Percentiles rank a stretch among this genome's conserved stretches.
phyloP scores from a whole-genome alignment of 139 green algal genomes.

The Chara braunii region DNA sequence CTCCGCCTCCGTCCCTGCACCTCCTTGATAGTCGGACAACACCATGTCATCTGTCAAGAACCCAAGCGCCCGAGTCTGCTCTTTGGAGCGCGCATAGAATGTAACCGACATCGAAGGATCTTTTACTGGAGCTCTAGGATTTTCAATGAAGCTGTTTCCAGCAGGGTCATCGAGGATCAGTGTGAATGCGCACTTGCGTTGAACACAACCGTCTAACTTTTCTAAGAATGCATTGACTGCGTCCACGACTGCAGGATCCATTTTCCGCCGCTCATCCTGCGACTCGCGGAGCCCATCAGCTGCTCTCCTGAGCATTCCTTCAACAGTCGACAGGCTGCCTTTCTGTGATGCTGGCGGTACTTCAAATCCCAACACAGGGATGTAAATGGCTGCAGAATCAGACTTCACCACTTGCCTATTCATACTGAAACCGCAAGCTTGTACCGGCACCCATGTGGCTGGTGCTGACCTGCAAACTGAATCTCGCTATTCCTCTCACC shows the following conservation, averaged over 20 bases:
- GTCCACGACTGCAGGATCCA: conserved; percentile 39
- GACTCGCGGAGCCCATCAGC: conserved; percentile 34
- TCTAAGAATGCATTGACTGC: conserved; percentile 46
- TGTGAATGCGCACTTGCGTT: conserved; percentile 47
- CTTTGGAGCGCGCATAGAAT: too few species aligned
- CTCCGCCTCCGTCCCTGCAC: too few species aligned
- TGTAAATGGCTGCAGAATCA: conserved; percentile 41
- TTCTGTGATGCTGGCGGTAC: conserved; percentile 50
- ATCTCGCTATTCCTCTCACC: conserved; percentile 57
- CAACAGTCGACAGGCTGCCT: conserved; percentile 51
- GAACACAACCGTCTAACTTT: conserved; percentile 47
- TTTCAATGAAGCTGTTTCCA: conserved; percentile 57
- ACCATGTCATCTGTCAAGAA: too few species aligned
- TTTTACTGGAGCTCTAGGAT: conserved; percentile 22
- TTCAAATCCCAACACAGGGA: conserved; percentile 64
- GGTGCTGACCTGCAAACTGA: conserved; percentile 43
- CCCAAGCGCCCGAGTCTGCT: too few species aligned
- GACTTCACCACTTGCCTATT: conserved; percentile 60
- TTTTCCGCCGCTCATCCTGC: conserved; percentile 46
- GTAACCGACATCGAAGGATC: too few species aligned
- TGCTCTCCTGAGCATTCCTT: conserved; percentile 48
- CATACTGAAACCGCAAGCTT: conserved; percentile 47
- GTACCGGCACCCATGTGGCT: conserved; percentile 42
- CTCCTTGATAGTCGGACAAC: too few species aligned
- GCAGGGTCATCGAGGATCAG: conserved; percentile 52